Percentiles rank a stretch among this genome's conserved stretches.
Conservation (phyloP, 1,284 basidiomycete genomes). For the Tilletiopsis washingtonensis region DNA sequence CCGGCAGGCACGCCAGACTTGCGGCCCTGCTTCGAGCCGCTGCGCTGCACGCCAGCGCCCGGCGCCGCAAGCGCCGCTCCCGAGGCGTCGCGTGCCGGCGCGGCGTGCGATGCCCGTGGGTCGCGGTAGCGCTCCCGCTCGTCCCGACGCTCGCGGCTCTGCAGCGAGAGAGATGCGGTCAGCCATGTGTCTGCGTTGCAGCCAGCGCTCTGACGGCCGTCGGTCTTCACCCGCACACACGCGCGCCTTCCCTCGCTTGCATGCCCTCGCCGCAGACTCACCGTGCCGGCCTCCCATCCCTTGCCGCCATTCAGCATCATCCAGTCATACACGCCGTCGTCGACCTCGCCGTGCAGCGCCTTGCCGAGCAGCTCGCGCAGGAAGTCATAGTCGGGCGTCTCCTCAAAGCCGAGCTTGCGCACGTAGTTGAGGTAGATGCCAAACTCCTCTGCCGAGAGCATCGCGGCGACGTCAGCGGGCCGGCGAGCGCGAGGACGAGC, state of each 20-base stretch:
- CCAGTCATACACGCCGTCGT: constrained; percentile 87
- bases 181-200: constrained; percentile 20
- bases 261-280: too few species aligned
- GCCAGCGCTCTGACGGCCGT: constrained; percentile 26
- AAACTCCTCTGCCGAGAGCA: constrained; percentile 63
- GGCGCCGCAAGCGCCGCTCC: constrained; percentile 5
- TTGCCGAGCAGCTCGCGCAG: constrained; percentile 83
- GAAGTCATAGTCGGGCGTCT: constrained; percentile 94
- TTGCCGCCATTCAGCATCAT: constrained; percentile 79
- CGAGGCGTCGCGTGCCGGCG: constrained; percentile 15
- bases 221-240: constrained; percentile 7
- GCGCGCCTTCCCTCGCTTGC: neutral
- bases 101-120: constrained; percentile 15
- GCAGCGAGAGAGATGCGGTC: neutral
- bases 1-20: constrained; percentile 26
- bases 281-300: constrained; percentile 82
- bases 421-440: constrained; percentile 81
- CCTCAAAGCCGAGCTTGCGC: constrained; percentile 79
- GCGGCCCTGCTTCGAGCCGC: constrained; percentile 32
- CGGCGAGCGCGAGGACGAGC: too few species aligned
- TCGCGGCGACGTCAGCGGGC: constrained; percentile 1
- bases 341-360: constrained; percentile 77
- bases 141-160: constrained; percentile 36
- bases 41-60: constrained; percentile 20
- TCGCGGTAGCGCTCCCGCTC: constrained; percentile 35